Conservation (phyloP, 139 green algal genomes). For the Volvox reticuliferus region DNA sequence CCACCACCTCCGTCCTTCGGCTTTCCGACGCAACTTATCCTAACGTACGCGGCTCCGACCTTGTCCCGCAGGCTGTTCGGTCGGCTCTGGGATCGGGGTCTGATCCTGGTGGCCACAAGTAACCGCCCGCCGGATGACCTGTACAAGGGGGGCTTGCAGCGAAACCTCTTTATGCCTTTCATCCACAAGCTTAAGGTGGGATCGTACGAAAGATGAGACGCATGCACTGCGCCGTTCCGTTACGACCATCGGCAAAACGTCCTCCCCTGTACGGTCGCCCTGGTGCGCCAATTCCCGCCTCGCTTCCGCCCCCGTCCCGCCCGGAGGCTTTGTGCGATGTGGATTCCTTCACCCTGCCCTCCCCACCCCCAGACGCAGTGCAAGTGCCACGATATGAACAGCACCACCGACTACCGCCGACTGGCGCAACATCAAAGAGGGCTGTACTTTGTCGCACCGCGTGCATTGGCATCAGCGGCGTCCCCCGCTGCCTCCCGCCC, state of each 20-base stretch:
- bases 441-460: slow-evolving; percentile 82
- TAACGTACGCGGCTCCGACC: neutral
- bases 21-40: neutral
- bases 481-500: slow-evolving; percentile 34
- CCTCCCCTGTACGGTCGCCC: neutral
- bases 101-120: slow-evolving; percentile 92
- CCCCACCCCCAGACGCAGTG: slow-evolving; percentile 71
- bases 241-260: no score
- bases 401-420: slow-evolving; percentile 87
- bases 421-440: slow-evolving; percentile 82
- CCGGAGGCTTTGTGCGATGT: no score
- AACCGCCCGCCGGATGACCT: slow-evolving; percentile 88
- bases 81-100: slow-evolving; percentile 80
- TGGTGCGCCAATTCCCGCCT: no score
- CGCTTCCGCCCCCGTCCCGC: no score
- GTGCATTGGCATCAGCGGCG: neutral
- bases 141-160: slow-evolving; percentile 96
- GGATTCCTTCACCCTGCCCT: neutral
- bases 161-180: slow-evolving; percentile 97
- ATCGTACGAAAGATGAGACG: neutral
- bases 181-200: slow-evolving; percentile 87
- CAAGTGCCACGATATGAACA: slow-evolving; percentile 91
- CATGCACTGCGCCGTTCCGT: neutral
- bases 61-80: slow-evolving; percentile 80
- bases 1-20: no score